Evolutionary conservation across 805 yeast genomes (phyloP).

Genomic region (Wickerhamiella parazyma): DNA sequence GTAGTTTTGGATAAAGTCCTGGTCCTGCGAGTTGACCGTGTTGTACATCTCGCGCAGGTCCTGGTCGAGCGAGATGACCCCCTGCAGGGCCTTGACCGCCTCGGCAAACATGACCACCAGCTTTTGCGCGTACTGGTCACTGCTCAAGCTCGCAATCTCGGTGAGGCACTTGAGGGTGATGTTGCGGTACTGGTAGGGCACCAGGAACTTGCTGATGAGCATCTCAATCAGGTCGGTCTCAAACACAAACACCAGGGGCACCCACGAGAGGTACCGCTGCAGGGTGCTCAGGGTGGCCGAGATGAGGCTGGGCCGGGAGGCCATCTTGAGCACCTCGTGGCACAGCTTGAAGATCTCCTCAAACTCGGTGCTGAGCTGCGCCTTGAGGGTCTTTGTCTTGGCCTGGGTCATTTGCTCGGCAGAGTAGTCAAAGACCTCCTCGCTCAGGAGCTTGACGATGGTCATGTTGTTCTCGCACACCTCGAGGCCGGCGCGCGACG

Average conservation of each 20-base stretch:
- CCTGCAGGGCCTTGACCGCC: slow-evolving; percentile 54
- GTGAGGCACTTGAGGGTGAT: slow-evolving; percentile 83
- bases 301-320: slow-evolving; percentile 69
- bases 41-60: slow-evolving; percentile 62
- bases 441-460: slow-evolving; percentile 74
- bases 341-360: slow-evolving; percentile 88
- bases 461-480: slow-evolving; percentile 98
- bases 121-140: slow-evolving; percentile 39
- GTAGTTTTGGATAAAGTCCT: slow-evolving; percentile 86
- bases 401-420: slow-evolving; percentile 96
- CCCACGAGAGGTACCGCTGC: slow-evolving; percentile 84
- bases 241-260: slow-evolving; percentile 78
- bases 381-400: slow-evolving; percentile 68
- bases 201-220: slow-evolving; percentile 62
- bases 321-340: slow-evolving; percentile 82
- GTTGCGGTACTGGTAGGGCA: slow-evolving; percentile 67
- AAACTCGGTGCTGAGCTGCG: slow-evolving; percentile 78
- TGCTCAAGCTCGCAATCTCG: slow-evolving; percentile 63
- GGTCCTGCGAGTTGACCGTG: slow-evolving; percentile 67
- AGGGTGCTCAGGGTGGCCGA: slow-evolving; percentile 73
- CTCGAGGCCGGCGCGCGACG: slow-evolving; percentile 72
- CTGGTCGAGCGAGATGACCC: slow-evolving; percentile 56
- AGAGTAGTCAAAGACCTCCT: slow-evolving; percentile 92
- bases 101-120: slow-evolving; percentile 57
- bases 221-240: slow-evolving; percentile 69